Evolutionary conservation across 345 rosid species (phyloP).

Genomic region (Pistacia vera): DNA sequence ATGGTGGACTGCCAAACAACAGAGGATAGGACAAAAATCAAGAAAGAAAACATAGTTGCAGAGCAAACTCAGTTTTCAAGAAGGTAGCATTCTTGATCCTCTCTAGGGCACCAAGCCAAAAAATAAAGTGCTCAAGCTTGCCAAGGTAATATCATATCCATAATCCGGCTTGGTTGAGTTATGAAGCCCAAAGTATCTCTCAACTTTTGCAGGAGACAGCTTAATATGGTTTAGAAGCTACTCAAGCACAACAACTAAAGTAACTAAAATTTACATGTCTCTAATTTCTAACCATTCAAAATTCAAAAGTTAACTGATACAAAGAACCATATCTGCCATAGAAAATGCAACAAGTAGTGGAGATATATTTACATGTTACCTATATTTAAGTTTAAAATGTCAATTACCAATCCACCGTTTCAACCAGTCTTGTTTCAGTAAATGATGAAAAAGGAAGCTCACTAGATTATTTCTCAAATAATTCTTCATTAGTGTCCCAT

Average conservation of each 20-base stretch:
- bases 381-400: neutral
- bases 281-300: neutral
- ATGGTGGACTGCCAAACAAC: neutral
- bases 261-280: neutral
- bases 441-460: neutral
- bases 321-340: neutral
- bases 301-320: slow-evolving; percentile 1
- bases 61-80: neutral
- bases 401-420: neutral
- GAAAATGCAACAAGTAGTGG: neutral
- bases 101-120: neutral
- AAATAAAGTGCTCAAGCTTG: neutral
- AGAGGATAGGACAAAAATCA: too few relatives aligned
- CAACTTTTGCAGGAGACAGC: neutral
- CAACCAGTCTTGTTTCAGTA: neutral
- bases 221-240: neutral
- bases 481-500: neutral
- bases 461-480: neutral
- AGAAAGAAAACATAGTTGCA: neutral
- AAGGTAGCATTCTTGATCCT: neutral
- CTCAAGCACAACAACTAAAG: neutral
- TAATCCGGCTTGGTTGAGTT: neutral
- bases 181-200: neutral
- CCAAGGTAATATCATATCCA: neutral
- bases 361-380: neutral